Evolutionary conservation across 129 eudicot genomes (phyloP).

Genomic region (Ambrosia artemisiifolia): DNA sequence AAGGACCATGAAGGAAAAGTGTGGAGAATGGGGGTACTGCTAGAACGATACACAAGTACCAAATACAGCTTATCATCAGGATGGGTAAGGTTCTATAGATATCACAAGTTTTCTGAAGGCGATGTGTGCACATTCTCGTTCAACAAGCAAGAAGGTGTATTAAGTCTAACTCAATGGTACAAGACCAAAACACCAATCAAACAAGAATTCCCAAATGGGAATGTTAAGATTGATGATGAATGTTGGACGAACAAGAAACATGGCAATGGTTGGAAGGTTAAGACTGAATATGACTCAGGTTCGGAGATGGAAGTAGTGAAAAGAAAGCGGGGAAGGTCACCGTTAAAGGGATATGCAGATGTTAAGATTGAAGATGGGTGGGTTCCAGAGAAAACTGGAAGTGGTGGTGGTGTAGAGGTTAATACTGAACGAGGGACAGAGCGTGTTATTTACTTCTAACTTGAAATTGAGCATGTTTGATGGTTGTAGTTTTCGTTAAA

Average conservation of each 20-base stretch:
- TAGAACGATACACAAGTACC: neutral
- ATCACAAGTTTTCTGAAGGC: slow-evolving; percentile 11
- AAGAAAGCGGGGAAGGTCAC: neutral
- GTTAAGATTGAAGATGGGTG: no score
- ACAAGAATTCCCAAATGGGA: neutral
- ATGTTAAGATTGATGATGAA: neutral
- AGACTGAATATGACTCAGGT: neutral
- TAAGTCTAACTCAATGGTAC: neutral
- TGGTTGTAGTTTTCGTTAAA: neutral
- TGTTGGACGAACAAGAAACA: neutral
- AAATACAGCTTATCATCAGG: slow-evolving; percentile 13
- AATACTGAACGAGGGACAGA: neutral
- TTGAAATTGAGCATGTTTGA: neutral
- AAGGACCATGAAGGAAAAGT: slow-evolving; percentile 22
- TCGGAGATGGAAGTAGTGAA: neutral
- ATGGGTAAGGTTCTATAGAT: slow-evolving; percentile 7
- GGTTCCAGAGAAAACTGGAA: neutral
- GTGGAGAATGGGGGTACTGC: slow-evolving; percentile 13
- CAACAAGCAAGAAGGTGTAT: slow-evolving; percentile 10
- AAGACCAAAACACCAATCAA: slow-evolving; percentile 5
- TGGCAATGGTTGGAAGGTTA: neutral
- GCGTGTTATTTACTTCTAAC: slow-evolving; percentile 28
- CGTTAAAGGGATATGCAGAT: neutral
- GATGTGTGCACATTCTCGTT: slow-evolving; percentile 18
- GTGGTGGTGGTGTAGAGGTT: neutral